Evolutionary conservation across 148 eudicot species (phyloP).

Genomic region (Suaeda aralocaspica): DNA sequence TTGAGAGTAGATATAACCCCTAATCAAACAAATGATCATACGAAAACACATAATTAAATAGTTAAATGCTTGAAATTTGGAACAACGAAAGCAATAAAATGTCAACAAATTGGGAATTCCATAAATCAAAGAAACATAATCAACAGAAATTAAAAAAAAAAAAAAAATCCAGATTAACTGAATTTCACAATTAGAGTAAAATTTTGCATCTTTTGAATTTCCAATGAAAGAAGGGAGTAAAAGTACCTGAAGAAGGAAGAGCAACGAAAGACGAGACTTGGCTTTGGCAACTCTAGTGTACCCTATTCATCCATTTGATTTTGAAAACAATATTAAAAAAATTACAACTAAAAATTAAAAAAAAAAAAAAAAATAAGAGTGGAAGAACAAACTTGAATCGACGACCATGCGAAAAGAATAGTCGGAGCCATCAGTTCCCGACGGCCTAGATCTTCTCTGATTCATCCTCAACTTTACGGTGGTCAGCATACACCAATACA

Average conservation of each 20-base stretch:
- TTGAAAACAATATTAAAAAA: slow-evolving; percentile 5
- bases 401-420: slow-evolving; percentile 92
- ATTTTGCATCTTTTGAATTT: too few relatives aligned
- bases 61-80: too few relatives aligned
- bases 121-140: too few relatives aligned
- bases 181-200: too few relatives aligned
- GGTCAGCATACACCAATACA: too few relatives aligned
- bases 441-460: slow-evolving; percentile 62
- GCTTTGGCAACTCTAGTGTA: slow-evolving; percentile 68
- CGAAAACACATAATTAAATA: too few relatives aligned
- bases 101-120: too few relatives aligned
- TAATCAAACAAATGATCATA: too few relatives aligned
- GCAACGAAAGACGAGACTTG: slow-evolving; percentile 47
- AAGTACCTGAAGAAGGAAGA: slow-evolving; percentile 51
- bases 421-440: slow-evolving; percentile 91
- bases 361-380: background rate
- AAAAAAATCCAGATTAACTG: background rate
- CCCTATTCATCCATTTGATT: slow-evolving; percentile 39
- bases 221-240: background rate
- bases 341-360: background rate
- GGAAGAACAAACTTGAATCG: slow-evolving; percentile 48
- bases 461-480: slow-evolving; percentile 43
- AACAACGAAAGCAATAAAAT: too few relatives aligned
- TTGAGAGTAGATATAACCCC: too few relatives aligned
- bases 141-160: too few relatives aligned